Evolutionary conservation across 768 basidiomycete species (phyloP), one percentile per base, ranked within the genome.

Genomic region (Infundibulicybe gibba): DNA sequence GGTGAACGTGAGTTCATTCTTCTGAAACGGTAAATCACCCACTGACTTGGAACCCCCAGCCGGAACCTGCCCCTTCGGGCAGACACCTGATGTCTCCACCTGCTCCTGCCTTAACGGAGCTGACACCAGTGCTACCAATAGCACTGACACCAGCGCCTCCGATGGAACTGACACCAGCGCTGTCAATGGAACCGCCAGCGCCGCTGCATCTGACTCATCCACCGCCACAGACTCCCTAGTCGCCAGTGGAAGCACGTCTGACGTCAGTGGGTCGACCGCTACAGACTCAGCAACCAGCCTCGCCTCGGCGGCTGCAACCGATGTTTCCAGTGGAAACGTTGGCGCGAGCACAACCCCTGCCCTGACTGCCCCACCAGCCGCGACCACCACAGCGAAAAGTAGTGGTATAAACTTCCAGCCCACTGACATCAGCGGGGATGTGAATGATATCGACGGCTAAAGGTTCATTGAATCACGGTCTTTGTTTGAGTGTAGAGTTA

Each of bases 21-120:
- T 42, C 40, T 32, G 15, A 39, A 16, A 15, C 6, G 37, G 21
- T 9, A 39, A 13, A 34, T 39, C 12, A 44, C 12, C 15, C 14
- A 15, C 20, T 40, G 19, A 41, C 40, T 32, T 16, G 20, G 5
- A 16, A 45, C 25, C 40, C 33, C 9, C 43, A 76, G 75, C 60
- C 48, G 72, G 66, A 14, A 70, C 75, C 11, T 78, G 76, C 55
- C 76, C 76, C 2, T 67, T 66, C 20, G 76, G 73, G 9, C 59
- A 60, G 51, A 60, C 56, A 9, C 64, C 76, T 1, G 69, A 76
- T 50, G 60, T 71, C 20, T 58, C 52, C 14, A 65, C 67, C 21
- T 76, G 75, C 59, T 60, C 63, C 32, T 77, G 75, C 55, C 34
- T 59, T 6, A 54, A 51, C 49, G 49, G 45, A 38, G 47, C 54